phyloP scores from a whole-genome alignment of 2,329 filamentous ascomycete genomes.

The Apiospora phragmitis region DNA sequence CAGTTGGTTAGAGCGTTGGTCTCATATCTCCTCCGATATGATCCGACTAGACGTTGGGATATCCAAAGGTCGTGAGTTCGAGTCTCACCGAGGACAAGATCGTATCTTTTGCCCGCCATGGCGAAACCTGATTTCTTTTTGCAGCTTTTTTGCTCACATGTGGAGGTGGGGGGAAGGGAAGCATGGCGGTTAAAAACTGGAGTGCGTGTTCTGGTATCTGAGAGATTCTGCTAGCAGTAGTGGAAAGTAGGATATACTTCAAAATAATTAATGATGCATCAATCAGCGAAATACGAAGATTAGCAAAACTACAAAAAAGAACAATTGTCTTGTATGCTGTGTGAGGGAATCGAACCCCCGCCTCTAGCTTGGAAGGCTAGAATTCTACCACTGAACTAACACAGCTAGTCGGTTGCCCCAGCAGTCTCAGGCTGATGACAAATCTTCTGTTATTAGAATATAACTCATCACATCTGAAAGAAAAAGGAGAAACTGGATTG shows the following conservation, averaged over 20 bases:
- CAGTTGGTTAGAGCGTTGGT: constrained; percentile 46
- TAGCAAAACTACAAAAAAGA: neutral
- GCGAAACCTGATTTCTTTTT: neutral
- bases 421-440: neutral
- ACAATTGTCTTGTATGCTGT: neutral
- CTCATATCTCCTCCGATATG: constrained; percentile 32
- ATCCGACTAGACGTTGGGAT: constrained; percentile 17
- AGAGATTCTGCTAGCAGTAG: too few relatives aligned
- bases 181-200: too few relatives aligned
- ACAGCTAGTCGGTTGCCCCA: neutral
- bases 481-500: too few relatives aligned
- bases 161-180: neutral
- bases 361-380: constrained; percentile 7
- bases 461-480: too few relatives aligned
- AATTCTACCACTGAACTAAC: constrained; percentile 9
- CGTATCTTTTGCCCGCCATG: neutral
- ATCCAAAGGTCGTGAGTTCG: constrained; percentile 53
- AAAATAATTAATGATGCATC: too few relatives aligned
- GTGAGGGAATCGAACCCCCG: constrained; percentile 8
- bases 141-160: neutral
- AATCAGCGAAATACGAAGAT: neutral
- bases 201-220: too few relatives aligned
- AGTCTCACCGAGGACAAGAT: constrained; percentile 44
- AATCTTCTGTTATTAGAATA: neutral
- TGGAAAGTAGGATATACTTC: too few relatives aligned